Evolutionary conservation across 306 rosid genomes (phyloP).

Genomic region (Corylus americana): DNA sequence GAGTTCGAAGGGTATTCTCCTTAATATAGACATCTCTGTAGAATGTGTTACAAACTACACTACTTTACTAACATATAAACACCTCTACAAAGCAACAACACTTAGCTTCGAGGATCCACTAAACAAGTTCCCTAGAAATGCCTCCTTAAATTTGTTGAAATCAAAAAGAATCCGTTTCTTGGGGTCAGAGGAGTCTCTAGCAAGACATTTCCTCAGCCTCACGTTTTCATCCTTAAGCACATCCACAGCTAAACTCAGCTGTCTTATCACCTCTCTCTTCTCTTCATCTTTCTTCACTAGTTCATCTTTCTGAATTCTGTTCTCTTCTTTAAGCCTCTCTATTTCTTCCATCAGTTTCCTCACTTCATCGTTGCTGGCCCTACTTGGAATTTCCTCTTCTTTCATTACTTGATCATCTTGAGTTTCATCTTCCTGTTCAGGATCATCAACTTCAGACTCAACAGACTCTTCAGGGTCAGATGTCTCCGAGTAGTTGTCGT

Average conservation of each 20-base stretch:
- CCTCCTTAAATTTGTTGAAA: conserved; percentile 49
- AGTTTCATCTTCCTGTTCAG: conserved; percentile 49
- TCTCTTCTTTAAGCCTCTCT: conserved; percentile 51
- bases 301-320: conserved; percentile 38
- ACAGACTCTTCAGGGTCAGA: conserved; percentile 52
- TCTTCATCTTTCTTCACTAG: conserved; percentile 69
- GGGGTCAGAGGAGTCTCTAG: conserved; percentile 35
- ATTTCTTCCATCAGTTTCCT: conserved; percentile 47
- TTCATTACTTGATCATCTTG: conserved; percentile 19
- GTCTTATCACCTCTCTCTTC: conserved; percentile 74
- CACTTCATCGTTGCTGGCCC: conserved; percentile 34
- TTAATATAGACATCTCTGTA: conserved; percentile 28
- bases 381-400: conserved; percentile 21
- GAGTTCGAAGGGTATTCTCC: not conserved
- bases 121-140: conserved; percentile 51
- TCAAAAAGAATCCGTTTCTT: conserved; percentile 56
- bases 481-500: conserved; percentile 58
- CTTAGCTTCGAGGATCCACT: conserved; percentile 35
- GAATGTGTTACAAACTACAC: conserved; percentile 11
- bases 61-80: conserved; percentile 23
- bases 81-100: conserved; percentile 54
- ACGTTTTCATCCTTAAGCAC: conserved; percentile 69
- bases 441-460: conserved; percentile 85
- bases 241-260: conserved; percentile 70
- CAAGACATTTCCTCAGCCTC: conserved; percentile 50